A percentile compares a stretch with the other conserved stretches of the same genome.
Evolutionary conservation across 768 basidiomycete species (phyloP).

Genomic region (Leccinum obscurum): DNA sequence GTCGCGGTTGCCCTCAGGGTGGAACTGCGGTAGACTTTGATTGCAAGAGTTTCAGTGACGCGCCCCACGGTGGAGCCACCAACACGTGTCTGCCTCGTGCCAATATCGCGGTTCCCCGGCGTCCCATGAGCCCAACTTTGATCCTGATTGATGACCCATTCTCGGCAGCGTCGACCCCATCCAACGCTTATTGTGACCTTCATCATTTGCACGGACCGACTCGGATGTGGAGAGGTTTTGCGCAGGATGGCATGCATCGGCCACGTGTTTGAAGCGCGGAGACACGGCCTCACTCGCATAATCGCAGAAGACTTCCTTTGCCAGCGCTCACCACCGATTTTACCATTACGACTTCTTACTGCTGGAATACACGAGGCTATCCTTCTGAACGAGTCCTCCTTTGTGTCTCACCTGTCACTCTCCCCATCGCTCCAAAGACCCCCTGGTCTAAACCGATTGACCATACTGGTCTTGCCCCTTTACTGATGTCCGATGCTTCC

Average conservation of each 20-base stretch:
- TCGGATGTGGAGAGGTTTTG: conserved; percentile 6
- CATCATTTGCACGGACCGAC: conserved; percentile 17
- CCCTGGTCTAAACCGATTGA: conserved; percentile 5
- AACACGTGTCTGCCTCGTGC: conserved; percentile 21
- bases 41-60: neutral
- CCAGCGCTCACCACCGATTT: conserved; percentile 9
- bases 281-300: conserved; percentile 18
- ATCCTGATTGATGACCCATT: conserved; percentile 20
- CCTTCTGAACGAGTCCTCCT: conserved; percentile 9
- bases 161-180: conserved; percentile 9
- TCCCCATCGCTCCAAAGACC: conserved; percentile 1
- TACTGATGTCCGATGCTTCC: conserved; percentile 27
- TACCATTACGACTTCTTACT: conserved; percentile 26
- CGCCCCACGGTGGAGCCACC: neutral
- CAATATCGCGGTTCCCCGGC: conserved; percentile 19
- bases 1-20: neutral
- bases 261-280: conserved; percentile 28
- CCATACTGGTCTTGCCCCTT: conserved; percentile 8
- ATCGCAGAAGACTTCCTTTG: conserved; percentile 10
- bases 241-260: conserved; percentile 16
- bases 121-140: conserved; percentile 3
- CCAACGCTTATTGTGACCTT: neutral
- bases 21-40: neutral
- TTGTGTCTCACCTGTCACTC: conserved; percentile 11
- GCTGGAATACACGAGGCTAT: conserved; percentile 31